phyloP scores from a whole-genome alignment of 306 rosid genomes.

The Prinsepia uniflora region DNA sequence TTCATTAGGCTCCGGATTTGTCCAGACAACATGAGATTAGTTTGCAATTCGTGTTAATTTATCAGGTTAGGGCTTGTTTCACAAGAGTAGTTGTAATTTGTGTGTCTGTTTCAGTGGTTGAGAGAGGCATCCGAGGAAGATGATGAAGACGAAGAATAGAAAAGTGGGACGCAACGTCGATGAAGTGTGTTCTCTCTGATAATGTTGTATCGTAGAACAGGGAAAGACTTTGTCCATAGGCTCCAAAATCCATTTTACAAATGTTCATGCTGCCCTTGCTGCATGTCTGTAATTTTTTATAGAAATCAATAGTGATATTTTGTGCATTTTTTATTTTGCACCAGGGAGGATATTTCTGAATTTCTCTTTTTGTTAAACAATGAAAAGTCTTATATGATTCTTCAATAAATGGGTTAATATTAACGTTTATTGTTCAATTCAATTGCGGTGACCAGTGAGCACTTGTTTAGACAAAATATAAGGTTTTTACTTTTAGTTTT shows the following conservation, averaged over 20 bases:
- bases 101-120: slow-evolving; percentile 57
- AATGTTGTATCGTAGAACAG: background rate
- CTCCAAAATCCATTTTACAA: background rate
- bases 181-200: background rate
- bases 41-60: background rate
- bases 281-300: slow-evolving; percentile 5
- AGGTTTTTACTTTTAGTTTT: too few species aligned
- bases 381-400: background rate
- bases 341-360: background rate
- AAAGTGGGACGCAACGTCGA: slow-evolving; percentile 4
- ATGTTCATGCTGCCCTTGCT: background rate
- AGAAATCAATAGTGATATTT: background rate
- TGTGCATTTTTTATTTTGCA: background rate
- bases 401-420: background rate
- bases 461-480: too few species aligned
- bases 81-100: background rate
- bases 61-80: background rate
- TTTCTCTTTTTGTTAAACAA: background rate
- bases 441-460: too few species aligned
- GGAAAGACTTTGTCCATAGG: background rate
- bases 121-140: slow-evolving; percentile 86
- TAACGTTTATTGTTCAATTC: too few species aligned
- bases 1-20: background rate
- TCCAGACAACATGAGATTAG: background rate
- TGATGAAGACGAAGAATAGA: slow-evolving; percentile 43